Base-by-base conservation (phyloP, 208 protist genomes). In the Crithidia bombi region DNA sequence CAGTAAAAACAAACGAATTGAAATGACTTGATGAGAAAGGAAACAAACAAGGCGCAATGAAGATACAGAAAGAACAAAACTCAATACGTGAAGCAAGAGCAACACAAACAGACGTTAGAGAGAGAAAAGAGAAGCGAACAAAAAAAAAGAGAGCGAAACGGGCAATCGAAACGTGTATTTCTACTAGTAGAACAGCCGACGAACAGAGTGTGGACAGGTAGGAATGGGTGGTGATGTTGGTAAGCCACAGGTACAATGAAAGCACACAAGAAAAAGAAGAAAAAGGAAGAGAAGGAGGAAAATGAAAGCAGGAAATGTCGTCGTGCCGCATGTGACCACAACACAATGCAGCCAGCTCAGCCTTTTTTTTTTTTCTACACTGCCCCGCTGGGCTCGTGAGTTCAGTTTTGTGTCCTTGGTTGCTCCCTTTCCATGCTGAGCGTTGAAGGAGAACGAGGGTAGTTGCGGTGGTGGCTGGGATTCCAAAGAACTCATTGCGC, bases 31-130 rank as follows among this genome's bases (percentile, higher is more conserved):
- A 39, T 17, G n/a, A 55, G 63, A 49, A 54, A 19, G 66, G 26
- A 56, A 58, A 26, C 1, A 62, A 56, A 65, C 70, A 10, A 58
- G 50, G 46, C 21, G 21, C 28, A 55, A 62, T 6, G 33, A 66
- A 41, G 62, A 32, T 30, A 32, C 25, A 28, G 9, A 35, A 25
- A 28, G 21, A 33, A 55, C 15, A 32, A 12, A 33, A 57, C 32
- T 1, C 32, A 10, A 56, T 21, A 41, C 57, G 25, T 7, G 10
- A 72, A 58, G 28, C 36, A 17, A 30, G 32, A 25, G 35, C 36
- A 56, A 65, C 65, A 57, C 1, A 63, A 54, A 46, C 4, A 56
- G 21, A 14, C n/a, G 25, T 12, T 32, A 35, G 57, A 49, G n/a
- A 30, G 54, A 14, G 55, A 9, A 36, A 50, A 62, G 33, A 46